Percentiles rank a stretch among this genome's conserved stretches.
Conservation (phyloP, 2,329 filamentous ascomycete genomes). For the Scleromitrula shiraiana region DNA sequence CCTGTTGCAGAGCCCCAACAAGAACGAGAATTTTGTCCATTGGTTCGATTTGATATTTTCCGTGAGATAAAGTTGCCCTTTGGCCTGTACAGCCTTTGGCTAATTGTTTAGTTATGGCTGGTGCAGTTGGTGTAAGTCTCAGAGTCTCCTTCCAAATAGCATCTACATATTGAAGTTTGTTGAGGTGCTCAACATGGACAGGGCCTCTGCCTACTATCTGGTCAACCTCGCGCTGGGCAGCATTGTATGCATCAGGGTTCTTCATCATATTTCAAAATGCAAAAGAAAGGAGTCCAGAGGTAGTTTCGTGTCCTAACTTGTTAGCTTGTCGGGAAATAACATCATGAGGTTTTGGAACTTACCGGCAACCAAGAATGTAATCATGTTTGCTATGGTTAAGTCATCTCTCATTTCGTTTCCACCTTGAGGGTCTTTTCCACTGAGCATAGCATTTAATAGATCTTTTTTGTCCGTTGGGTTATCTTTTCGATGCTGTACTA, state of each 20-base stretch:
- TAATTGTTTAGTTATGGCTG: constrained; percentile 43
- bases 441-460: constrained; percentile 59
- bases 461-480: constrained; percentile 53
- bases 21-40: constrained; percentile 43
- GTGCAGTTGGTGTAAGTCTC: constrained; percentile 53
- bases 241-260: constrained; percentile 37
- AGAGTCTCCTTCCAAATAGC: constrained; percentile 60
- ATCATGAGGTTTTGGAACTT: background rate
- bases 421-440: constrained; percentile 56
- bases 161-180: constrained; percentile 54
- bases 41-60: constrained; percentile 32
- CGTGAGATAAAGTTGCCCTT: constrained; percentile 29
- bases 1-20: constrained; percentile 48
- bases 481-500: constrained; percentile 49
- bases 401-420: constrained; percentile 52
- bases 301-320: constrained; percentile 55
- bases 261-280: constrained; percentile 43
- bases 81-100: constrained; percentile 32
- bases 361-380: constrained; percentile 55
- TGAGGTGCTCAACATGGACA: constrained; percentile 39
- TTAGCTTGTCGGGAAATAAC: constrained; percentile 39
- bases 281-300: constrained; percentile 44
- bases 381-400: constrained; percentile 59
- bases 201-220: constrained; percentile 39
- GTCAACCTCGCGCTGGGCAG: constrained; percentile 46